Evolutionary conservation across 2,329 filamentous ascomycete genomes (phyloP).

Genomic region (Trichoderma atroviride): DNA sequence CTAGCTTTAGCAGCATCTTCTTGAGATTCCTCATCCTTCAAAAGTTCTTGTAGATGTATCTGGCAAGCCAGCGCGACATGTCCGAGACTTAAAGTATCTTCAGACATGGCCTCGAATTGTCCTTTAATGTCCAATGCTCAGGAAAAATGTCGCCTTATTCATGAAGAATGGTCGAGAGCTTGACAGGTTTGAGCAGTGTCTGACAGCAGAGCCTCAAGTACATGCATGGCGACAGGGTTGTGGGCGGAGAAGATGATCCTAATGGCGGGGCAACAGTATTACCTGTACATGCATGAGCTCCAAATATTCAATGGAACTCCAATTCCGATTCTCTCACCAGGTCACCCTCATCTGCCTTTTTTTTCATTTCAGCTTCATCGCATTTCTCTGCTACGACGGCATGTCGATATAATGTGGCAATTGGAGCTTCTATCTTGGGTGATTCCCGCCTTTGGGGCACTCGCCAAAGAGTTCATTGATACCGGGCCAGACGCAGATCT

Average conservation of each 20-base stretch:
- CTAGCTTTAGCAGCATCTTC: neutral
- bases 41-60: neutral
- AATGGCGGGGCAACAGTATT: neutral
- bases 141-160: neutral
- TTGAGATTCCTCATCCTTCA: neutral
- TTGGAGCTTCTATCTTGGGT: neutral
- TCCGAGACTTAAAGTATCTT: neutral
- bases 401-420: neutral
- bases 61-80: neutral
- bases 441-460: neutral
- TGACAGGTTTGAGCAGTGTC: neutral
- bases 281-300: neutral
- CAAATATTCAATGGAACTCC: neutral
- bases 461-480: neutral
- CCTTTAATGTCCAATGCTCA: too few species aligned
- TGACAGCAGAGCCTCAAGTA: neutral
- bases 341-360: neutral
- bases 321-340: neutral
- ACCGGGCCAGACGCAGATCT: neutral
- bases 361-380: neutral
- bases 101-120: too few species aligned
- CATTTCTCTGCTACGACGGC: neutral
- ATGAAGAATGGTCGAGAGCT: neutral
- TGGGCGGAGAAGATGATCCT: neutral
- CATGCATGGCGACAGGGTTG: neutral